Evolutionary conservation across 371 early-diverging fungal genomes (phyloP).

Genomic region (Gilbertella persicaria): DNA sequence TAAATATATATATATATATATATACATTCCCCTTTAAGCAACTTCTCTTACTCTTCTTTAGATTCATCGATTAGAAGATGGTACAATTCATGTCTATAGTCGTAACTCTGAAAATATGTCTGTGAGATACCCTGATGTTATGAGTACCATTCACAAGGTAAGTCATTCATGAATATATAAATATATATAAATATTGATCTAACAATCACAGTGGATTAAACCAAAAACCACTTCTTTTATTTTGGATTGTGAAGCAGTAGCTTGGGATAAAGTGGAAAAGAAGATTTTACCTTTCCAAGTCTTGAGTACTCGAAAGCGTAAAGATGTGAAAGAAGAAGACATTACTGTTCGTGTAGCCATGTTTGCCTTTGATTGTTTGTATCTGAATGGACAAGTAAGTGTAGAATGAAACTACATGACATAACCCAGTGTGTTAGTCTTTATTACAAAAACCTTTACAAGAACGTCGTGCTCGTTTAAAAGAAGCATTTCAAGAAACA

Average conservation of each 20-base stretch:
- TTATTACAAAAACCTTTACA: slow-evolving; percentile 79
- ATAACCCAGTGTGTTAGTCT: slow-evolving; percentile 45
- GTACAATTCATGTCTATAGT: slow-evolving; percentile 85
- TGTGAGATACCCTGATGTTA: slow-evolving; percentile 94
- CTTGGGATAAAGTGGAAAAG: slow-evolving; percentile 90
- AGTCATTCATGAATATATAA: background rate
- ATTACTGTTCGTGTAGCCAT: slow-evolving; percentile 96
- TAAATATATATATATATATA: too few species aligned
- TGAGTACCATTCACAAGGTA: slow-evolving; percentile 70
- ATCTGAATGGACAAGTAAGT: slow-evolving; percentile 85
- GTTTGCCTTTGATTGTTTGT: slow-evolving; percentile 98
- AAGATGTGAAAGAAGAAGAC: slow-evolving; percentile 90
- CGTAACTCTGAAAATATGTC: slow-evolving; percentile 98
- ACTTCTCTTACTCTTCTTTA: slow-evolving; percentile 7
- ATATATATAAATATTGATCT: too few species aligned
- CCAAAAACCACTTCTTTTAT: slow-evolving; percentile 84
- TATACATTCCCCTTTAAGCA: background rate
- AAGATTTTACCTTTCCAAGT: slow-evolving; percentile 98
- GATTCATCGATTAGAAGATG: slow-evolving; percentile 83
- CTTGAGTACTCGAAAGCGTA: slow-evolving; percentile 96
- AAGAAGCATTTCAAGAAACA: slow-evolving; percentile 76
- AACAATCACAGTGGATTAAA: slow-evolving; percentile 60
- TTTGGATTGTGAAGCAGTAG: slow-evolving; percentile 99
- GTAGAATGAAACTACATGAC: background rate
- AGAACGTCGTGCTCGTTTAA: slow-evolving; percentile 80